Evolutionary conservation across 208 protist genomes (phyloP), one percentile per base, ranked within the genome.

Genomic region (Trypanosomatidae sp.): DNA sequence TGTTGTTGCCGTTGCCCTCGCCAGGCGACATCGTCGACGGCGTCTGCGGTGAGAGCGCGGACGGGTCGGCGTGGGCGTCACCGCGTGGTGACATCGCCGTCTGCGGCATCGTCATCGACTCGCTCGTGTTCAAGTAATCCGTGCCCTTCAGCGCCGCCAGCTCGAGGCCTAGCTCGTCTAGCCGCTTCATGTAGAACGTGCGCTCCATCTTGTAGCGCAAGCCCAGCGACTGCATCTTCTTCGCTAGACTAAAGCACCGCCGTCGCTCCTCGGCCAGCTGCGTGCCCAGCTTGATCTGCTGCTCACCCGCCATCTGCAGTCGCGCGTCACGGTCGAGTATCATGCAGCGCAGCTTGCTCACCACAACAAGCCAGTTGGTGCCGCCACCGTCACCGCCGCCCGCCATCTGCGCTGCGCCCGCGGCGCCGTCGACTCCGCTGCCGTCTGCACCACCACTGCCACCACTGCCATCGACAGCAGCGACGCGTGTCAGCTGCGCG

Each of bases 61-160:
- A 35, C 30, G n/a, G 11, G n/a, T 35, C 30, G 11, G n/a, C n/a
- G 22, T 15, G 28, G 22, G 27, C 26, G 38, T 61, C 47, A 24
- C 37, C 47, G 30, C 53, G 39, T 8, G 51, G 48, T 11, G 43
- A 53, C 43, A 16, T 54, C 6, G 58, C 51, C 43, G 28, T 47
- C 6, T n/a, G 30, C 1, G 22, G 15, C 20, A 11, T 1, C 27
- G 44, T 28, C 21, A 66, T 49, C 38, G 15, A 49, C n/a, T 44
- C 58, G 20, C 48, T n/a, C 13, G 70, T 47, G 27, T 55, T 73
- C 27, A 92, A 61, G 61, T 92, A 92, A 33, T 92, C 77, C 6
- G 77, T 92, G 13, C 77, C 82, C 57, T 88, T 86, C 16, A 54
- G 25, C 2, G 52, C 39, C 4, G 65, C 64, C 21, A 88, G 58